Conservation (phyloP, 768 basidiomycete species). For the Pleurotus cornucopiae region DNA sequence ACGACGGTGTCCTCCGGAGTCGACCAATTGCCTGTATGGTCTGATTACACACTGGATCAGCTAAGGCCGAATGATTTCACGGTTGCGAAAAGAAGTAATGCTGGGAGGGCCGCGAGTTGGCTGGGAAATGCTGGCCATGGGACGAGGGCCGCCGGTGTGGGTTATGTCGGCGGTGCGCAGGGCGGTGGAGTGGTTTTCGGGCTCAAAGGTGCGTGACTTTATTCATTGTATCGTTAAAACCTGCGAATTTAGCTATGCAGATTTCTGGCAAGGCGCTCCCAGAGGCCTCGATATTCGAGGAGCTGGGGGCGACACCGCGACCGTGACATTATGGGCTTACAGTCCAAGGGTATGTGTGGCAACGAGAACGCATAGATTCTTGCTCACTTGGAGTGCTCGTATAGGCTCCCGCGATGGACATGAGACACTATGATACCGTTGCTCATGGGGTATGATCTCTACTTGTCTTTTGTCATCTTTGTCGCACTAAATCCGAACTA, state of each 20-base stretch:
- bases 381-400: not conserved
- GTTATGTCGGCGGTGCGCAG: slow-evolving; percentile 30
- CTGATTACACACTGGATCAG: slow-evolving; percentile 32
- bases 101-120: slow-evolving; percentile 23
- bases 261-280: slow-evolving; percentile 35
- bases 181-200: slow-evolving; percentile 32
- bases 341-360: slow-evolving; percentile 24
- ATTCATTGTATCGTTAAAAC: not conserved
- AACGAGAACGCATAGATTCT: not conserved
- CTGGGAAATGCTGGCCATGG: slow-evolving; percentile 28
- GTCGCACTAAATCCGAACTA: no score
- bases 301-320: slow-evolving; percentile 22
- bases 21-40: slow-evolving; percentile 29
- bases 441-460: slow-evolving; percentile 26
- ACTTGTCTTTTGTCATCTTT: no score
- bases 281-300: slow-evolving; percentile 30
- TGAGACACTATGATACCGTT: slow-evolving; percentile 34
- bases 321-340: slow-evolving; percentile 33
- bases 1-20: slow-evolving; percentile 27
- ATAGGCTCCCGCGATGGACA: slow-evolving; percentile 30
- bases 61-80: slow-evolving; percentile 25
- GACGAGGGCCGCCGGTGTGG: slow-evolving; percentile 28
- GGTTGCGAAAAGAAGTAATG: slow-evolving; percentile 26
- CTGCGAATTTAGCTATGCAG: slow-evolving; percentile 12
- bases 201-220: slow-evolving; percentile 21